phyloP scores from a whole-genome alignment of 495 filamentous ascomycete species.

The Podospora australis region DNA sequence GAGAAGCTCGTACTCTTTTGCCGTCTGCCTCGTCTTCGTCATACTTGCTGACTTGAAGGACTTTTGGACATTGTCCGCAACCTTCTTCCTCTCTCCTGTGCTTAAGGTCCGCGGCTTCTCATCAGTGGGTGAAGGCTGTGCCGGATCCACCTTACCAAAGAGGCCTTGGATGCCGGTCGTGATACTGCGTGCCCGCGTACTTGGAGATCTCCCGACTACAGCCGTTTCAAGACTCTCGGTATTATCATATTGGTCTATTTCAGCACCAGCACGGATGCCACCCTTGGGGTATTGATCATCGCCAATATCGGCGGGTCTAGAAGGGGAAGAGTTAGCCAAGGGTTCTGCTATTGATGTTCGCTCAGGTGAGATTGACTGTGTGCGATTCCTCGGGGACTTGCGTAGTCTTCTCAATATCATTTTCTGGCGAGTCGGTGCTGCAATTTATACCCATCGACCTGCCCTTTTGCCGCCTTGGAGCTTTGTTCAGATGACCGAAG shows the following conservation, averaged over 20 bases:
- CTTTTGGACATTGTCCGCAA: too few relatives aligned
- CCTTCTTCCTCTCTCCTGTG: too few relatives aligned
- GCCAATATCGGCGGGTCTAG: slow-evolving; percentile 1
- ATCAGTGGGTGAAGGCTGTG: too few relatives aligned
- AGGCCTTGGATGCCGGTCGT: too few relatives aligned
- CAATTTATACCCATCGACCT: slow-evolving; percentile 3
- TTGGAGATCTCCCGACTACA: too few relatives aligned
- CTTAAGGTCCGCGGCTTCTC: too few relatives aligned
- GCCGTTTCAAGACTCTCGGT: too few relatives aligned
- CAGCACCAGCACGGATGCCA: too few relatives aligned
- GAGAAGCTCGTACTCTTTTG: slow-evolving; percentile 6
- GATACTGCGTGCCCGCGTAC: too few relatives aligned
- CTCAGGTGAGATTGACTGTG: slow-evolving; percentile 8
- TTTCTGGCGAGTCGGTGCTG: slow-evolving; percentile 4
- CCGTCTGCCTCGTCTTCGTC: not conserved
- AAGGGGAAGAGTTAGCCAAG: slow-evolving; percentile 8
- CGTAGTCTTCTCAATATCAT: slow-evolving; percentile 7
- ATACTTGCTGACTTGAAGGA: not conserved
- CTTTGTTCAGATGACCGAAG: not conserved
- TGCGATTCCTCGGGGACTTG: slow-evolving; percentile 9
- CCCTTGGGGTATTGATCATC: too few relatives aligned
- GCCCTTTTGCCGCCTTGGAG: not conserved
- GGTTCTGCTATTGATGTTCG: not conserved
- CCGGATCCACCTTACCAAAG: too few relatives aligned
- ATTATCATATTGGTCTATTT: too few relatives aligned